Evolutionary conservation across 768 basidiomycete genomes (phyloP), one percentile per base, ranked within the genome.

Genomic region (Tricholoma bakamatsutake): DNA sequence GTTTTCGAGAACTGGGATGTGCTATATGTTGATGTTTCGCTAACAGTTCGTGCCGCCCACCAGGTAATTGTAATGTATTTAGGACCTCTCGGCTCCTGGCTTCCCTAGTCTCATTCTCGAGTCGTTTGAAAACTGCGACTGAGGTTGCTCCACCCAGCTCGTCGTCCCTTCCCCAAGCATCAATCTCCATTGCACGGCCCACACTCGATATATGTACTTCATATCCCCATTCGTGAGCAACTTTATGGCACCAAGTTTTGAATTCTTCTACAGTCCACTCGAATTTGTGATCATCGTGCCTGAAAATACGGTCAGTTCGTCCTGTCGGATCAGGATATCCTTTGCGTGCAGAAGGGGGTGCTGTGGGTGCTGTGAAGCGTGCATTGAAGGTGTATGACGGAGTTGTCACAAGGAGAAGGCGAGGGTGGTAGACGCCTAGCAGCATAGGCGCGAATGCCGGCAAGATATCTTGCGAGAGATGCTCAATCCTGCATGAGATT

Each of bases 201-300:
- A 93, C 74, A 4, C 80, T 80, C 4, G 76, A 71, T 10, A 81
- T 65, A 27, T 82, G 74, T 9, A 90, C 83, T 1, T 73, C 73
- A 60, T 93, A 93, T 0, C 88, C 89, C 87, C 88, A 93, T 48
- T 81, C 76, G 4, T 63, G 64, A 0, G 87, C 89, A 2, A 71
- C 73, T 0, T 62, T 64, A 10, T 69, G 59, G 63, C 90, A 92
- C 82, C 86, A 89, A 13, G 59, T 61, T 17, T 65, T 62, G 64
- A 92, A 96, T 63, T 95, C 93, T 2, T 82, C 80, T 0, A 70
- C 65, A 0, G 90, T 93, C 88, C 89, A 95, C 67, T 96, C 93
- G 59, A 94, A 92, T 61, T 93, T 88, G 69, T 96, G 93, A 60
- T 94, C 93, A 21, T 69, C 56, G 64, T 95, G 90, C 18, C 93